phyloP scores from a whole-genome alignment of 2,329 filamentous ascomycete species.

The Venturia oleaginea region DNA sequence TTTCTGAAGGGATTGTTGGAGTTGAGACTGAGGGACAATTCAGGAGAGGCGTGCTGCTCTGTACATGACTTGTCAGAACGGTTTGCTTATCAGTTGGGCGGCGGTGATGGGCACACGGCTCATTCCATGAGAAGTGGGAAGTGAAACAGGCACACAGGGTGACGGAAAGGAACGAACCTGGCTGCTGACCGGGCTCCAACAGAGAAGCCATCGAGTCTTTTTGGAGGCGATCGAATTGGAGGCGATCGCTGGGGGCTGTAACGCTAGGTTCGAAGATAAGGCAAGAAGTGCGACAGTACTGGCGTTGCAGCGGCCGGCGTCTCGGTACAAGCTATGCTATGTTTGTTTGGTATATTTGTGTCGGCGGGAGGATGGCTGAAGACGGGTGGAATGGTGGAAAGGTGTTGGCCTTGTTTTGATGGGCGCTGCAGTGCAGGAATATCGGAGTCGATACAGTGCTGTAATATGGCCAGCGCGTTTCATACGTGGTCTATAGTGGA shows the following conservation, averaged over 20 bases:
- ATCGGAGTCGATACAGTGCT: neutral
- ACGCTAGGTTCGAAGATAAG: neutral
- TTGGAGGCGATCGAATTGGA: neutral
- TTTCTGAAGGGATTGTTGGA: slow-evolving; percentile 78
- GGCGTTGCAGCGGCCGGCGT: neutral
- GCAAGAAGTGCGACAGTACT: neutral
- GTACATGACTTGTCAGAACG: neutral
- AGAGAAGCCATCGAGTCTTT: neutral
- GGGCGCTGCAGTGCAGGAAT: neutral
- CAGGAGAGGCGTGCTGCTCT: slow-evolving; percentile 24
- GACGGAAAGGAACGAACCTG: slow-evolving; percentile 4
- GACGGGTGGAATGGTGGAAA: neutral
- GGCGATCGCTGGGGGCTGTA: neutral
- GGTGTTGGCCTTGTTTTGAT: neutral
- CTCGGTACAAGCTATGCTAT: neutral
- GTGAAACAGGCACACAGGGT: neutral
- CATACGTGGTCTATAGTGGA: slow-evolving; percentile 5
- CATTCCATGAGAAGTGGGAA: neutral
- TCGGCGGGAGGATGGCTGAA: neutral
- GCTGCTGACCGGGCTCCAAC: slow-evolving; percentile 1
- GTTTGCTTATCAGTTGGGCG: neutral
- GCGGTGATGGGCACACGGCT: neutral
- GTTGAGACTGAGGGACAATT: slow-evolving; percentile 54
- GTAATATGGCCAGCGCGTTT: slow-evolving; percentile 5
- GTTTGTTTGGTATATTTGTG: neutral